These are phyloP conservation scores for Linnemannia elongata DNA, from an alignment of 192 early-diverging fungal genomes.

Conservation along the genomic window DNA sequence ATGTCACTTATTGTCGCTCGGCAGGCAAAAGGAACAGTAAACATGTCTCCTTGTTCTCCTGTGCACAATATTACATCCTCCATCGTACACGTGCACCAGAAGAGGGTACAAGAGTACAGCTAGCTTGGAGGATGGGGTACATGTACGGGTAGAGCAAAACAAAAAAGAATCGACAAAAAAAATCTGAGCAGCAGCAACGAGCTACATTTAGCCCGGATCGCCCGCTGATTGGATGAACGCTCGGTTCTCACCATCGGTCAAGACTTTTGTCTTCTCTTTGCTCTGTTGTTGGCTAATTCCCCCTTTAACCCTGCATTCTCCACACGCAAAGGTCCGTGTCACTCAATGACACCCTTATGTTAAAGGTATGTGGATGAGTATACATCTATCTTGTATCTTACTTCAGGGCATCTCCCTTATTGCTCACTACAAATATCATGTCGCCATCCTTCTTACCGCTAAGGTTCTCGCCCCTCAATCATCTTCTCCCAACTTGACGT, in stretches of 20 bases:
- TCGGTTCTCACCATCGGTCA: background rate
- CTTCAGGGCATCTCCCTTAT: too few relatives aligned
- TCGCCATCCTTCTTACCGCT: background rate
- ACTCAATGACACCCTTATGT: background rate
- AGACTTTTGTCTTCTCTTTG: background rate
- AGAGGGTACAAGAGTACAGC: background rate
- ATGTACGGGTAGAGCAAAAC: background rate
- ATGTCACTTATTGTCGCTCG: too few relatives aligned
- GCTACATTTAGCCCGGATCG: background rate
- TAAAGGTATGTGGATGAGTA: background rate
- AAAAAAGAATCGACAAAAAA: background rate
- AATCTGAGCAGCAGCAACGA: background rate
- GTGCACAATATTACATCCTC: background rate
- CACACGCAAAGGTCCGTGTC: background rate
- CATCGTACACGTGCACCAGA: background rate
- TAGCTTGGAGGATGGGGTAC: background rate
- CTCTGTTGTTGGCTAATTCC: background rate
- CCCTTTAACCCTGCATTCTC: background rate
- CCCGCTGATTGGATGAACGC: background rate
- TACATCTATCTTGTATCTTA: background rate
- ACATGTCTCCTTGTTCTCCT: background rate
- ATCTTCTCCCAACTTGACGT: background rate
- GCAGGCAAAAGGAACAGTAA: too few relatives aligned
- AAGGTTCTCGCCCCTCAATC: background rate
- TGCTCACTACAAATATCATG: background rate